Evolutionary conservation across 345 rosid genomes (phyloP), one percentile per base, ranked within the genome.

Genomic region (Linum usitatissimum): DNA sequence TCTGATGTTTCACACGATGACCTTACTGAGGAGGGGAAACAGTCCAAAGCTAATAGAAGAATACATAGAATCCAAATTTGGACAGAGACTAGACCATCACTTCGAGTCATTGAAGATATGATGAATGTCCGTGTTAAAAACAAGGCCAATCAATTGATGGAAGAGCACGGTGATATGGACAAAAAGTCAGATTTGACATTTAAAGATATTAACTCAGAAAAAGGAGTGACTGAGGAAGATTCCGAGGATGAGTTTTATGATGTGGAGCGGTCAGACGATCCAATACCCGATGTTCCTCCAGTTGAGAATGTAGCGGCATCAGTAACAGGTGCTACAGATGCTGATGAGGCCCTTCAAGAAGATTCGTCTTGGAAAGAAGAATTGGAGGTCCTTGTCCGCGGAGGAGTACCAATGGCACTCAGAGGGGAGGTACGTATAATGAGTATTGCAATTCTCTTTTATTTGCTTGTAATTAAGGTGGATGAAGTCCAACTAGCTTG

Each of bases 171-270:
- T 58, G 57, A 65, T 56, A 76, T 63, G 38, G 80, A 55, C 51
- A 84, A 66, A 68, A 90, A 77, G 82, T 56, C 71, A 6, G 45
- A 68, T 23, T 70, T 71, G 74, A 60, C 83, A 40, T 53, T 59
- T 31, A 88, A 85, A 67, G 97, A 82, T 71, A 73, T 70, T 60
- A 85, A 75, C 73, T 79, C 75, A 57, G 68, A 68, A 53, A 86
- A 81, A 80, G 96, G 83, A 75, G 84, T 76, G 55, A 73, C 80
- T 34, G 97, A 90, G 69, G 95, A 87, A 79, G 99, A 94, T 67
- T 90, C 97, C 9, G 99, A 94, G 69, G 97, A 90, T 76, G 97
- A 85, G 73, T 94, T 90, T 76, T 94, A 90, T 72, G 99, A 94
- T 75, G 89, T 84, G 48, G 99, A 94, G 77, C 86, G 87, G 64